Base-by-base conservation (phyloP, 371 early-diverging fungal species). In the Parasitella parasitica region DNA sequence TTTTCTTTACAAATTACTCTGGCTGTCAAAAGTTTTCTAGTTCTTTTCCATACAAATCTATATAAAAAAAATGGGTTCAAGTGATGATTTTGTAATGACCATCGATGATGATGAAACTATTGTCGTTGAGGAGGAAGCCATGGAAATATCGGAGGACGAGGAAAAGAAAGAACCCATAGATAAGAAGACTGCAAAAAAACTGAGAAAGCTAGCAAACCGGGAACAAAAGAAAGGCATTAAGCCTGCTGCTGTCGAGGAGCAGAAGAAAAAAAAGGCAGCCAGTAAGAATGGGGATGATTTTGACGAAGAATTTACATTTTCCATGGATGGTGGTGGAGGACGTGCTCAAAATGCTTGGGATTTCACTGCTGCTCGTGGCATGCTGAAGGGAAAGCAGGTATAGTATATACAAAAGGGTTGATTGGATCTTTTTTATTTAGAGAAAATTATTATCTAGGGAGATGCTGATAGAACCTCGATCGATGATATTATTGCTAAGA, bases 51-150 rank as follows among this genome's bases (percentile, higher is more conserved):
- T 18, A 9, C 52, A 35, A 37, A 54, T 49, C 49, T 4, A 13
- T 13, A 12, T 15, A n/a, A 49, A 18, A 20, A 57, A 64, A 46
- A 59, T 53, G 55, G 50, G 52, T 35, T 39, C 56, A 57, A 57
- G 38, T 24, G 80, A 84, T 73, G 91, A 89, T 67, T 90, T 91
- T 81, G 79, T 91, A 37, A 90, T 90, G 89, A 91, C 92, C 30
- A 90, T 91, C 64, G 86, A 87, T 62, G 92, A 91, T 61, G 86
- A 87, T 64, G 90, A 90, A 59, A 79, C 84, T 61, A 72, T 82
- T 50, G 76, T 80, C 64, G 67, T 86, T 36, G 79, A 73, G 3
- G 75, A 76, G 38, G 67, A 67, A 41, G 66, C 68, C 43, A 80
- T 72, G 32, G 69, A 70, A 20, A 69, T 59, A n/a, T 22, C 53